Base-by-base conservation (phyloP, 78 protist genomes). In the Dictyostelium capitatum region DNA sequence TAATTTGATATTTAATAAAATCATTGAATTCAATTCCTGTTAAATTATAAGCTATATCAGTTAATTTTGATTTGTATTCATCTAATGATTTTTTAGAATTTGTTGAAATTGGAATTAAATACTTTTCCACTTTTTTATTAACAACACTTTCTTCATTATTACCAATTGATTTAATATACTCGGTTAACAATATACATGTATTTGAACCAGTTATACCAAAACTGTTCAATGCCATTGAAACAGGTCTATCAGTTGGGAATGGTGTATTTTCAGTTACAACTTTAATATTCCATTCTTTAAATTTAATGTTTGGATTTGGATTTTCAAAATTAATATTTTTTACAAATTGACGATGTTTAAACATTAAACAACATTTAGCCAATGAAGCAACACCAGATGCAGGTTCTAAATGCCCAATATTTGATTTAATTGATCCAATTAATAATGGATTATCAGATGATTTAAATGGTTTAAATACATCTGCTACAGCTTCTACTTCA, bases 141-240 rank as follows among this genome's bases (percentile, higher is more conserved):
- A n/a, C n/a, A n/a, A n/a, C n/a, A n/a, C n/a, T n/a, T n/a, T n/a
- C n/a, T n/a, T n/a, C n/a, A n/a, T n/a, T n/a, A n/a, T n/a, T n/a
- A n/a, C n/a, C n/a, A n/a, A n/a, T n/a, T n/a, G n/a, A n/a, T n/a
- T n/a, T n/a, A n/a, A n/a, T n/a, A n/a, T n/a, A 78, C 57, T 50
- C 91, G 6, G 23, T 14, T 17, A 95, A 56, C 5, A 95, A 10
- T 11, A 93, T 3, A 30, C 95, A 97, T 20, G 67, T 69, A 64
- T 97, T 97, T 30, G 97, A 67, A 15, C 98, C 98, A 1, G 97
- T 96, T 17, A 96, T 91, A n/a, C 98, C 98, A 72, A 97, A 96
- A 46, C 96, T 83, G 15, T 84, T 89, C 9, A 97, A 41, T n/a
- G 98, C 97, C 62, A 81, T 83, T 12, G 46, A 11, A 9, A 72